Conservation (phyloP, 1,284 basidiomycete genomes). For the Apiotrichum siamense region DNA sequence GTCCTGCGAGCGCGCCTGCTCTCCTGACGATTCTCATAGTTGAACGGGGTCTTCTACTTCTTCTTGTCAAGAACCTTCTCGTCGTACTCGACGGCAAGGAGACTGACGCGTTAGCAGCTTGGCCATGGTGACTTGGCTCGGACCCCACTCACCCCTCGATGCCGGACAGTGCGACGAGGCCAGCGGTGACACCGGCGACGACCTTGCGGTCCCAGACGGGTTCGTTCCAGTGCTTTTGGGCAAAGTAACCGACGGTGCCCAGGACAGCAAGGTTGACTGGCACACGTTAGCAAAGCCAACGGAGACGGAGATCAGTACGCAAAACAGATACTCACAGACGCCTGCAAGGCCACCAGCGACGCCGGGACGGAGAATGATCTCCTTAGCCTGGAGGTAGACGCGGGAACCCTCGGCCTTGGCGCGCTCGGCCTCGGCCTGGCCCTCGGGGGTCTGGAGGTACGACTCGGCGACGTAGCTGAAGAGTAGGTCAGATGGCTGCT, state of each 20-base stretch:
- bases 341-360: slow-evolving; percentile 66
- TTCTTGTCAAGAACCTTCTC: slow-evolving; percentile 37
- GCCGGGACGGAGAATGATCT: slow-evolving; percentile 61
- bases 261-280: slow-evolving; percentile 68
- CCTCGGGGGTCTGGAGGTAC: slow-evolving; percentile 58
- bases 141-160: slow-evolving; percentile 59
- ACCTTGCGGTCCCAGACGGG: slow-evolving; percentile 68
- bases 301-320: no score
- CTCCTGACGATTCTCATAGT: background rate
- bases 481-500: slow-evolving; percentile 7
- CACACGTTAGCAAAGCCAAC: slow-evolving; percentile 11
- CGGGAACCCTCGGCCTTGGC: slow-evolving; percentile 60
- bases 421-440: slow-evolving; percentile 55
- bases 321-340: slow-evolving; percentile 50
- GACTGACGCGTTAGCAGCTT: slow-evolving; percentile 17
- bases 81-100: slow-evolving; percentile 35
- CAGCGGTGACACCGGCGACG: slow-evolving; percentile 60
- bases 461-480: slow-evolving; percentile 59
- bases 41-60: slow-evolving; percentile 5
- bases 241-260: slow-evolving; percentile 61
- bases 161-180: slow-evolving; percentile 60
- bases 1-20: background rate
- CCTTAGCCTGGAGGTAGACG: slow-evolving; percentile 57
- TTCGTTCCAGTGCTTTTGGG: slow-evolving; percentile 62
- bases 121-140: background rate